phyloP scores from a whole-genome alignment of 306 rosid genomes.

The Abrus precatorius region DNA sequence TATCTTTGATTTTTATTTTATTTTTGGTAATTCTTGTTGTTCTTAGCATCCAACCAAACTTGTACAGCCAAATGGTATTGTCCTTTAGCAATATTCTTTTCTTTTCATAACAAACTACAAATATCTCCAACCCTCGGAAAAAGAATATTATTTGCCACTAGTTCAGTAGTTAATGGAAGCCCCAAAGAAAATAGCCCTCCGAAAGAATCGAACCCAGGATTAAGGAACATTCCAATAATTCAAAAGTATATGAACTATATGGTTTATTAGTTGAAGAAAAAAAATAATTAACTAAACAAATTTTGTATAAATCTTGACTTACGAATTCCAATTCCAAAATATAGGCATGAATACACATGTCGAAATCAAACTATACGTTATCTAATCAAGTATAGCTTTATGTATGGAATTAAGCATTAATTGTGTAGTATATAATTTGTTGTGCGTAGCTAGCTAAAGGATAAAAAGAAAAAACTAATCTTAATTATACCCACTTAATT shows the following conservation, averaged over 20 bases:
- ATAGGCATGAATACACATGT: slow-evolving; percentile 42
- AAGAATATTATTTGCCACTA: slow-evolving; percentile 22
- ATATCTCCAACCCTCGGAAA: slow-evolving; percentile 41
- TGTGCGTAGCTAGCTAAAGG: slow-evolving; percentile 39
- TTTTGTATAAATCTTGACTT: slow-evolving; percentile 41
- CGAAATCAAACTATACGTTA: slow-evolving; percentile 42
- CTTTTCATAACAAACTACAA: slow-evolving; percentile 14
- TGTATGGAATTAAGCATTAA: slow-evolving; percentile 40
- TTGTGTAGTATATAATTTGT: slow-evolving; percentile 43
- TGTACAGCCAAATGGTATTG: slow-evolving; percentile 53
- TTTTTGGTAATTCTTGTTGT: slow-evolving; percentile 50
- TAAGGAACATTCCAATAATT: slow-evolving; percentile 8
- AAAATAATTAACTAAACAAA: slow-evolving; percentile 5
- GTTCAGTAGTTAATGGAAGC: slow-evolving; percentile 1
- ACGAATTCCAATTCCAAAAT: slow-evolving; percentile 41
- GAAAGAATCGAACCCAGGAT: background rate
- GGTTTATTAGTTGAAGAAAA: background rate
- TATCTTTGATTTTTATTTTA: slow-evolving; percentile 44
- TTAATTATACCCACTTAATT: background rate
- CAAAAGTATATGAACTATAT: background rate
- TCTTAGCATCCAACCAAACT: slow-evolving; percentile 51
- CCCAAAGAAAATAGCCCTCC: background rate
- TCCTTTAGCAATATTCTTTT: slow-evolving; percentile 47
- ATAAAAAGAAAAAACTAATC: background rate
- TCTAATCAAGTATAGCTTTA: slow-evolving; percentile 57